Base-by-base conservation (phyloP, 768 basidiomycete genomes). In the Boletus sensibilis region DNA sequence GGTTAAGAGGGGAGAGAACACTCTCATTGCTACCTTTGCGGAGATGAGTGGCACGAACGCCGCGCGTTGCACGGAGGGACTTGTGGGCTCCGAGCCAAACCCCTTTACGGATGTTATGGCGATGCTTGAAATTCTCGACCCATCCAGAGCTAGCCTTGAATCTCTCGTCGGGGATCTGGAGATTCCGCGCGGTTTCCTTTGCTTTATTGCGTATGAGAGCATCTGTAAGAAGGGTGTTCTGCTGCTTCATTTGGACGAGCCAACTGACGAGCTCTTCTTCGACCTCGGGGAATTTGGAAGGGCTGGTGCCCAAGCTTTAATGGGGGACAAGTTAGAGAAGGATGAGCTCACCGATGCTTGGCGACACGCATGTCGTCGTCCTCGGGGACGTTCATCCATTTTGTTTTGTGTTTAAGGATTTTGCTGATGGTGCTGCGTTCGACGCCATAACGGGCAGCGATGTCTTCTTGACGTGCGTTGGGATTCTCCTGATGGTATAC, bases 391-490 rank as follows among this genome's bases (percentile, higher is more conserved):
- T 80, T 84, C 67, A 94, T 75, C 92, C 92, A 95, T 60, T 84
- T 83, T n/a, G 79, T 78, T 72, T 89, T 92, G 66, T 88, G 76
- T 72, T 94, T 94, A 61, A 94, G 79, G 59, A 93, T 94, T 75
- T 95, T 94, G 74, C 88, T 90, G 71, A 95, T 87, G n/a, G 93
- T 95, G 74, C 91, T 94, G 50, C 93, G 85, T 67, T 95, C 93
- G 57, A 94, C 88, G 48, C 83, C 82, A 68, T 87, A 94, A 33
- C 75, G 74, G 12, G 76, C 75, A 5, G 88, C 93, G 63, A 95
- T 92, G 67, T 92, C 90, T 66, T 94, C 91, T 70, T 95, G 93
- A 56, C 88, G 82, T 20, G 82, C 78, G 50, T 82, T 81, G 0
- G 87, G 88, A 64, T 90, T 76, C 4, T 83, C 73, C 50, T 78